Evolutionary conservation across 179 eudicot genomes (phyloP).

Genomic region (Silene coronaria): DNA sequence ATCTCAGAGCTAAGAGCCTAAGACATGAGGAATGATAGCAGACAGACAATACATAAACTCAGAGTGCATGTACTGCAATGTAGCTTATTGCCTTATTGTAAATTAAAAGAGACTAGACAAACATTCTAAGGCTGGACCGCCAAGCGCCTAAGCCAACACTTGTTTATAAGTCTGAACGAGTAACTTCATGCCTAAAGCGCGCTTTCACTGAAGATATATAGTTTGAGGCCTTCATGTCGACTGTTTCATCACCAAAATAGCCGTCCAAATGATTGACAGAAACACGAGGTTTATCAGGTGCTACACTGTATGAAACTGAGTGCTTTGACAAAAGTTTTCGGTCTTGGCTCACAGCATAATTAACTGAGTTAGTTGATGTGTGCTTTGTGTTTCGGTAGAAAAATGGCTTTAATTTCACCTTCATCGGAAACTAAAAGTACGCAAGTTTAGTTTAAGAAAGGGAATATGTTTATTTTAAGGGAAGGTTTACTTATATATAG

Average conservation of each 20-base stretch:
- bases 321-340: slow-evolving; percentile 10
- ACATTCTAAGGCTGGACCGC: neutral
- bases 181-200: slow-evolving; percentile 20
- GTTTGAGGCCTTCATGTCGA: slow-evolving; percentile 21
- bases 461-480: neutral
- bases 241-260: slow-evolving; percentile 24
- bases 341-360: slow-evolving; percentile 12
- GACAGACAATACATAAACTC: neutral
- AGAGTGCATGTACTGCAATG: neutral
- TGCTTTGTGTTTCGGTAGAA: slow-evolving; percentile 15
- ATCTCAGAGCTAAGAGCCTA: neutral
- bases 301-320: slow-evolving; percentile 3
- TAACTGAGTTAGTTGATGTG: slow-evolving; percentile 8
- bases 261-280: slow-evolving; percentile 20
- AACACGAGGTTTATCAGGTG: slow-evolving; percentile 10
- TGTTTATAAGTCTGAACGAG: slow-evolving; percentile 4
- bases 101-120: neutral
- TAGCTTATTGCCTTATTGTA: neutral
- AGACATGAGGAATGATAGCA: neutral
- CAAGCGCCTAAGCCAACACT: neutral
- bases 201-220: slow-evolving; percentile 26
- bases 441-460: neutral
- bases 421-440: neutral
- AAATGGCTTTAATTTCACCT: slow-evolving; percentile 15
- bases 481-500: slow-evolving; percentile 13